A percentile compares a stretch with the other conserved stretches of the same genome.
Conservation (phyloP, 257 asterid species). For the Dorcoceras hygrometricum region DNA sequence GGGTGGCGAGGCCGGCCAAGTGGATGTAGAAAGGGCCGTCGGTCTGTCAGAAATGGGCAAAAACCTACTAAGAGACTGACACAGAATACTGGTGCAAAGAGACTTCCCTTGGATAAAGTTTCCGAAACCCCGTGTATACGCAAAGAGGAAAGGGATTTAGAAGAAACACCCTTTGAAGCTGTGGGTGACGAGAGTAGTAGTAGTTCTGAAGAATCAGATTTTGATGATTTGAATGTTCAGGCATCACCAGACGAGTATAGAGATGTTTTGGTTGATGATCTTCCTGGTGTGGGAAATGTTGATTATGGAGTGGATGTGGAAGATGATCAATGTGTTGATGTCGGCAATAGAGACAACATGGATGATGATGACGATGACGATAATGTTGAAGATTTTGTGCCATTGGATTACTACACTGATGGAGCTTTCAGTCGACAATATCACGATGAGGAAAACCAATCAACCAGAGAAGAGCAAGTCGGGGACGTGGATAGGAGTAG, state of each 20-base stretch:
- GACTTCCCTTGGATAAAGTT: conserved; percentile 13
- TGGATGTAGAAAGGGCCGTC: conserved; percentile 48
- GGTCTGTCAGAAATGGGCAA: conserved; percentile 39
- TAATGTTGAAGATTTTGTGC: conserved; percentile 34
- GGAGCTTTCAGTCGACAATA: conserved; percentile 43
- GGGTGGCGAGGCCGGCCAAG: conserved; percentile 50
- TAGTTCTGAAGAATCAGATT: conserved; percentile 55
- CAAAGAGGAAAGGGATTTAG: conserved; percentile 37
- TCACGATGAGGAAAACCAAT: conserved; percentile 42
- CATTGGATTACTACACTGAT: conserved; percentile 28
- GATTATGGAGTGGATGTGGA: conserved; percentile 26
- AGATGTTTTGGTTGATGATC: conserved; percentile 29
- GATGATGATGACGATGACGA: conserved; percentile 29
- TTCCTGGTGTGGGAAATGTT: conserved; percentile 26
- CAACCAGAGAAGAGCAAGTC: conserved; percentile 31
- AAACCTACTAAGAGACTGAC: conserved; percentile 32
- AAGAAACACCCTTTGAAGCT: conserved; percentile 31
- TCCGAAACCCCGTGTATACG: conserved; percentile 23
- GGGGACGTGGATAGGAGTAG: conserved; percentile 34
- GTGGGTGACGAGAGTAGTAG: conserved; percentile 40
- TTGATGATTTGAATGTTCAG: conserved; percentile 39
- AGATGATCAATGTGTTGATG: conserved; percentile 25
- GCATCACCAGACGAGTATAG: conserved; percentile 41
- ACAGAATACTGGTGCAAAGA: conserved; percentile 17
- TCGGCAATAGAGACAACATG: conserved; percentile 26